A percentile compares a stretch with the other conserved stretches of the same genome.
Evolutionary conservation across 2,329 filamentous ascomycete species (phyloP).

Genomic region (Cercospora nicotianae): DNA sequence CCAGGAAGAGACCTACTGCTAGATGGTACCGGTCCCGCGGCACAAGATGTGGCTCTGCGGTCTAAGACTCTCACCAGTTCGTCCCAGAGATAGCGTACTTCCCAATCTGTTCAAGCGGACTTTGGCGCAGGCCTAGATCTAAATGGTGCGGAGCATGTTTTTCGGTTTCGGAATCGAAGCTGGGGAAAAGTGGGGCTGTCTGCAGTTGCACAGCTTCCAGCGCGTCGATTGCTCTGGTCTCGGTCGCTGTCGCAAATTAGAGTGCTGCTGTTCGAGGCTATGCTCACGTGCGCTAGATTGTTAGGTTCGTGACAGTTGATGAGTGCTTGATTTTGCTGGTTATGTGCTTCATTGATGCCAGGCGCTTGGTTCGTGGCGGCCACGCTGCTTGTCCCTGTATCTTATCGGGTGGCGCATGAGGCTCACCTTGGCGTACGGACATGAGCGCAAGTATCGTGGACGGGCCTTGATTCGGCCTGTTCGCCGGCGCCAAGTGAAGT

Average conservation of each 20-base stretch:
- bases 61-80: conserved; percentile 1
- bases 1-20: background rate
- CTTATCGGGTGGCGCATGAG: conserved; percentile 2
- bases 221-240: background rate
- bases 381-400: background rate
- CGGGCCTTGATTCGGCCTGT: background rate
- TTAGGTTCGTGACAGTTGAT: background rate
- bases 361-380: conserved; percentile 2
- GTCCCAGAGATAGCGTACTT: conserved; percentile 13
- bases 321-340: background rate
- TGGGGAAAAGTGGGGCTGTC: background rate
- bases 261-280: background rate
- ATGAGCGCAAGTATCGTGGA: background rate
- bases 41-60: background rate
- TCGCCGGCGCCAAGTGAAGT: background rate
- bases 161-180: conserved; percentile 1
- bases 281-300: background rate
- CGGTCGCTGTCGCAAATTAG: background rate
- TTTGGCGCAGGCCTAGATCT: conserved; percentile 7
- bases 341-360: background rate
- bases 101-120: background rate
- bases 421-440: background rate
- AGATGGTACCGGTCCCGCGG: background rate
- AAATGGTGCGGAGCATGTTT: background rate
- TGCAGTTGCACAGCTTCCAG: background rate